Conservation (phyloP, 805 yeast species). For the Candida hungchunana region DNA sequence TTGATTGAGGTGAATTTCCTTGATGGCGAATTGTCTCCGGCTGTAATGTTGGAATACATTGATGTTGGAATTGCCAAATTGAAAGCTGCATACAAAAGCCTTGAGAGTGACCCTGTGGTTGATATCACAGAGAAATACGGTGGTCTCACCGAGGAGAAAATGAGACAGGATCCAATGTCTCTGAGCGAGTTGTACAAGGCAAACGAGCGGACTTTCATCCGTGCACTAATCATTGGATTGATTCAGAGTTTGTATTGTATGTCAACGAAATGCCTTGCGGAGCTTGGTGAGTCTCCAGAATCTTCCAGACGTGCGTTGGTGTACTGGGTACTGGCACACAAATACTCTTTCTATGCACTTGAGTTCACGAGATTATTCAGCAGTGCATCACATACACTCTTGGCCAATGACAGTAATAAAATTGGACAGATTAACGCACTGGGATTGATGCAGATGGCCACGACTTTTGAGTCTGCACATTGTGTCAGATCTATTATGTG, state of each 20-base stretch:
- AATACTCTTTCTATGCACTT: not conserved
- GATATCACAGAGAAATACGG: not conserved
- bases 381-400: not conserved
- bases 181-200: not conserved
- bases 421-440: not conserved
- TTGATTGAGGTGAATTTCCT: constrained; percentile 1
- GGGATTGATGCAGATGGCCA: not conserved
- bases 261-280: not conserved
- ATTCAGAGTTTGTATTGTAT: constrained; percentile 4
- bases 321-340: constrained; percentile 2
- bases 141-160: not conserved
- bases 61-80: not conserved
- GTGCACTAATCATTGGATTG: constrained; percentile 1
- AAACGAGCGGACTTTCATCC: constrained; percentile 1
- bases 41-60: constrained; percentile 1
- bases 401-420: not conserved
- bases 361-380: not conserved
- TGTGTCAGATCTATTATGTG: not conserved
- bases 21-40: constrained; percentile 5
- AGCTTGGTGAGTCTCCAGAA: constrained; percentile 3
- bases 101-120: not conserved
- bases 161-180: not conserved
- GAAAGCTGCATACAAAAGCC: not conserved
- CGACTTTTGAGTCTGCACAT: constrained; percentile 1
- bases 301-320: constrained; percentile 3